Evolutionary conservation across 176 grass and related monocot genomes (phyloP), one percentile per base, ranked within the genome.

Genomic region (Hsuehochloa calcarea): DNA sequence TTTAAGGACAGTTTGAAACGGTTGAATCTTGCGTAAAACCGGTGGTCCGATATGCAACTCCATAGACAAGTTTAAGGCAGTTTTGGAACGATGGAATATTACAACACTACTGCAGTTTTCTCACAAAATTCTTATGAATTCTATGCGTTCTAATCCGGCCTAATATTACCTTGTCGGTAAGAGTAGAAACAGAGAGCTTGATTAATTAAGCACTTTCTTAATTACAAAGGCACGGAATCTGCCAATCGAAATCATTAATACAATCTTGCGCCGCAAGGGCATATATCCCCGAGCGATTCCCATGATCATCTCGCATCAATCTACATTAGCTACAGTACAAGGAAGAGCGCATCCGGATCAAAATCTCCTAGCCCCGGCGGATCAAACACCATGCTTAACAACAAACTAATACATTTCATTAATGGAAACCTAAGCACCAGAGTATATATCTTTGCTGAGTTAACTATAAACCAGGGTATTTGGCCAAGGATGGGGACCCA

Each of bases 211-310:
- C 25, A 50, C 60, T 19, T 49, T 47, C 5, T 70, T 70, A 45
- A 46, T 46, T 41, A 46, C 10, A 46, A 1, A 45, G 15, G 12
- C 41, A 23, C 22, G 12, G 68, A 71, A 71, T 27, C 39, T 25
- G 39, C 39, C 68, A 20, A 45, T 5, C 52, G 20, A 23, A 55
- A 49, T 41, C 76, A 86, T 45, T 73, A 8, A 55, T 34, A 46
- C 43, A 50, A 72, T 64, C 58, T 46, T 64, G 39, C 70, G 72
- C 39, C 79, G 38, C 79, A 27, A 60, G 62, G 41, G 40, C 25
- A n/a, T 16, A 82, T 49, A 82, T 62, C 86, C 74, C 63, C 40
- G 3, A 69, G 37, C 11, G 86, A 88, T 70, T 62, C 27, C 27
- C 50, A 47, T 15, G 26, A 75, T 82, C 63, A 76, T 15, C 39